Conservation (phyloP, 1,284 basidiomycete genomes). For the Psilocybe mexicana region DNA sequence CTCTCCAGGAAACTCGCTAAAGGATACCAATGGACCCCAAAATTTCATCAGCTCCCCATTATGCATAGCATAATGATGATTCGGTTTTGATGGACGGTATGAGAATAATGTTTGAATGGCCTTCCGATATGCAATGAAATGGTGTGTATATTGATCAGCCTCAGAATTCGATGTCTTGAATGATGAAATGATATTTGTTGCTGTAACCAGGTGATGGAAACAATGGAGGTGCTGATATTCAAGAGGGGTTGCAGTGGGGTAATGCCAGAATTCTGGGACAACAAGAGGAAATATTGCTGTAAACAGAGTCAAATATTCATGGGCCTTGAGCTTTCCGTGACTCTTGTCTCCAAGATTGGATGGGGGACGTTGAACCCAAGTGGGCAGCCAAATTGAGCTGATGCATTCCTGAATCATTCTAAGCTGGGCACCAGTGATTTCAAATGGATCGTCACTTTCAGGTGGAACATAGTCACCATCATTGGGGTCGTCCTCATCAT, state of each 20-base stretch:
- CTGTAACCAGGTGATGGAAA: conserved; percentile 30
- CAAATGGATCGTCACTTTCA: conserved; percentile 9
- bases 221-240: conserved; percentile 23
- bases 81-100: conserved; percentile 25
- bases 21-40: conserved; percentile 32
- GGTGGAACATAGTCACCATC: conserved; percentile 5
- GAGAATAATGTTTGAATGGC: conserved; percentile 28
- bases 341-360: conserved; percentile 33
- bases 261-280: conserved; percentile 31
- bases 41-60: conserved; percentile 28
- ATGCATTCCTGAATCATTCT: conserved; percentile 28
- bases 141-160: conserved; percentile 27
- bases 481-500: neutral
- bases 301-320: conserved; percentile 32
- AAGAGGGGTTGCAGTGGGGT: neutral
- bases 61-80: conserved; percentile 40
- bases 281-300: conserved; percentile 33
- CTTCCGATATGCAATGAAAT: conserved; percentile 29
- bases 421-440: conserved; percentile 19
- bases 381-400: conserved; percentile 26
- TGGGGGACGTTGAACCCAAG: conserved; percentile 31
- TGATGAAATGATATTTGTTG: conserved; percentile 31
- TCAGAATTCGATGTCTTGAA: conserved; percentile 28
- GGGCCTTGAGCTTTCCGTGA: conserved; percentile 40
- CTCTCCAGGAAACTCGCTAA: conserved; percentile 34